Conservation (phyloP, 176 grass and related monocot genomes). For the Alloteropsis semialata region DNA sequence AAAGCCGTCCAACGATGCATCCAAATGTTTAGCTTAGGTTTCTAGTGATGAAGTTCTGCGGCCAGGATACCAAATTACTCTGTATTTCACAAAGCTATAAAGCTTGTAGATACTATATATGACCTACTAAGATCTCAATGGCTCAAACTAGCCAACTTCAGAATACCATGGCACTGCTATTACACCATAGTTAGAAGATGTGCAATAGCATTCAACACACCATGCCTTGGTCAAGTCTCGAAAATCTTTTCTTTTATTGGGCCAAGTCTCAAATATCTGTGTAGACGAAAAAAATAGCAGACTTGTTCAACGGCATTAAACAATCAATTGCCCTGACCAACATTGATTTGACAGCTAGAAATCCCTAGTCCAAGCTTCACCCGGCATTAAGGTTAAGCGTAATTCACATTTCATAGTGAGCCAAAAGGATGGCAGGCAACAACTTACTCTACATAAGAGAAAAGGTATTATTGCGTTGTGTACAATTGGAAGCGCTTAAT, state of each 20-base stretch:
- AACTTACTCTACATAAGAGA: neutral
- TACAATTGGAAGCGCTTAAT: neutral
- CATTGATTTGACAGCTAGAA: slow-evolving; percentile 45
- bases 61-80: neutral
- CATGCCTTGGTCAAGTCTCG: neutral
- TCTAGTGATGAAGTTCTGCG: neutral
- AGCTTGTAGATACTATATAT: neutral
- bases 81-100: neutral
- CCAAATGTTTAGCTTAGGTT: slow-evolving; percentile 7
- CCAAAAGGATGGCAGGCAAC: neutral
- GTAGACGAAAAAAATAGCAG: neutral
- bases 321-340: slow-evolving; percentile 22
- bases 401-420: neutral
- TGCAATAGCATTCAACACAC: neutral
- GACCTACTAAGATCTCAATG: neutral
- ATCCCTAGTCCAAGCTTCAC: slow-evolving; percentile 21
- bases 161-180: slow-evolving; percentile 6
- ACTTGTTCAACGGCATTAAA: slow-evolving; percentile 24
- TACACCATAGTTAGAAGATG: slow-evolving; percentile 12
- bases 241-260: too few relatives aligned
- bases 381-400: neutral
- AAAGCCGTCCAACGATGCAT: too few relatives aligned
- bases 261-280: neutral
- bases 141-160: neutral
- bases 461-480: neutral